Conservation (phyloP, 2,329 filamentous ascomycete genomes). For the Ascochyta clinopodiicola region DNA sequence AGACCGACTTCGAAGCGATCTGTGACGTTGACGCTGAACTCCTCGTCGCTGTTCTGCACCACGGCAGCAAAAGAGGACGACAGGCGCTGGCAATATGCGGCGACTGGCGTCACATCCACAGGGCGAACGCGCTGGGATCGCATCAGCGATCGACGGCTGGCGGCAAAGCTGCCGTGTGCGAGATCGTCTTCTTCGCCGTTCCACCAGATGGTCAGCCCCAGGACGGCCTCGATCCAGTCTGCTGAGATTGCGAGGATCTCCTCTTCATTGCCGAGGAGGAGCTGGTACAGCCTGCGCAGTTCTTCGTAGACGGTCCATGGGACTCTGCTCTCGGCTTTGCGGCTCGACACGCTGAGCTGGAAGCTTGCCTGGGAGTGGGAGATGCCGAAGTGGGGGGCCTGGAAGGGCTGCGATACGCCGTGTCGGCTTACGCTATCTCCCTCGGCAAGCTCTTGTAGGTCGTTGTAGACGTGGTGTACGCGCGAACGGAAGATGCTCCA, state of each 20-base stretch:
- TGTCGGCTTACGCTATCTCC: constrained; percentile 64
- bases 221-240: constrained; percentile 90
- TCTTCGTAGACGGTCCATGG: constrained; percentile 92
- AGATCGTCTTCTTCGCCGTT: constrained; percentile 70
- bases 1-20: constrained; percentile 81
- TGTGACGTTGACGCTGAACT: constrained; percentile 76
- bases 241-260: constrained; percentile 79
- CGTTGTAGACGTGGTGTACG: constrained; percentile 70
- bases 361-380: constrained; percentile 59
- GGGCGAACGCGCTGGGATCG: constrained; percentile 51
- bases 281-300: constrained; percentile 78
- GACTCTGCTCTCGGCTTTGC: constrained; percentile 81
- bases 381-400: constrained; percentile 48
- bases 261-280: constrained; percentile 76
- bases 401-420: constrained; percentile 54
- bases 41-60: constrained; percentile 68
- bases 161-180: constrained; percentile 51
- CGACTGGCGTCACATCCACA: constrained; percentile 61
- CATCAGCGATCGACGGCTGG: constrained; percentile 53
- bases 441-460: constrained; percentile 80
- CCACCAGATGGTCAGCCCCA: constrained; percentile 91
- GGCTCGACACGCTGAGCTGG: constrained; percentile 70
- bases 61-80: constrained; percentile 71
- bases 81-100: constrained; percentile 77
- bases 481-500: constrained; percentile 86